A percentile compares a stretch with the other conserved stretches of the same genome.
Conservation (phyloP, 2,329 filamentous ascomycete genomes). For the Coniochaeta ligniaria region DNA sequence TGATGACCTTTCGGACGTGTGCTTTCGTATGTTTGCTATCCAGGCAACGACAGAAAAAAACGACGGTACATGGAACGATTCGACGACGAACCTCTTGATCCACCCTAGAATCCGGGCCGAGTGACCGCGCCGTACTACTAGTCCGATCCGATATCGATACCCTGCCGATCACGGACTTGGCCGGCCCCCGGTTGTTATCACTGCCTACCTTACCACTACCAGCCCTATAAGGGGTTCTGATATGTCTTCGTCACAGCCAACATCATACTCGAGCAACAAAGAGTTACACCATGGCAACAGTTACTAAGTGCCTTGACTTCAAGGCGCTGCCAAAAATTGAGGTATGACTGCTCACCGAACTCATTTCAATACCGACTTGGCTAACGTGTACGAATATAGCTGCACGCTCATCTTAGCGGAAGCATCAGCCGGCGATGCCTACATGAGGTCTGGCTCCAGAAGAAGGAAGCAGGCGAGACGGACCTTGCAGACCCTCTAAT, state of each 20-base stretch:
- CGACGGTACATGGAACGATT: too few relatives aligned
- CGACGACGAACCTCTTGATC: neutral
- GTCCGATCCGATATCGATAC: neutral
- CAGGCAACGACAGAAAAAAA: too few relatives aligned
- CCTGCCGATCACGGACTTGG: neutral
- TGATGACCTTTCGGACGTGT: neutral
- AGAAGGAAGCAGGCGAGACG: conserved; percentile 44
- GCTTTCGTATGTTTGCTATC: too few relatives aligned
- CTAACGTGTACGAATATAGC: conserved; percentile 31
- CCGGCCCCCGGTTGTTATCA: neutral
- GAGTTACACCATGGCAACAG: neutral
- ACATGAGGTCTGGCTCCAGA: conserved; percentile 64
- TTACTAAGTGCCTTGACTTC: conserved; percentile 29
- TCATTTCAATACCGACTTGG: neutral
- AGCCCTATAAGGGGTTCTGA: neutral
- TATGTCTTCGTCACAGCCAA: neutral
- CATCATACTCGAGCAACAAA: neutral
- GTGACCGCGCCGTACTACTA: neutral
- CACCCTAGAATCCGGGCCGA: neutral
- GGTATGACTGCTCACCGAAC: conserved; percentile 23
- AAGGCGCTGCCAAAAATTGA: conserved; percentile 48
- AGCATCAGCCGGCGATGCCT: conserved; percentile 68
- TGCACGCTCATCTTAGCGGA: conserved; percentile 75
- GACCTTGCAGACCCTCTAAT: conserved; percentile 60
- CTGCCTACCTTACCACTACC: neutral